Evolutionary conservation across 352 stramenopile species (phyloP), one percentile per base, ranked within the genome.

Genomic region (Globisporangium spiculum): DNA sequence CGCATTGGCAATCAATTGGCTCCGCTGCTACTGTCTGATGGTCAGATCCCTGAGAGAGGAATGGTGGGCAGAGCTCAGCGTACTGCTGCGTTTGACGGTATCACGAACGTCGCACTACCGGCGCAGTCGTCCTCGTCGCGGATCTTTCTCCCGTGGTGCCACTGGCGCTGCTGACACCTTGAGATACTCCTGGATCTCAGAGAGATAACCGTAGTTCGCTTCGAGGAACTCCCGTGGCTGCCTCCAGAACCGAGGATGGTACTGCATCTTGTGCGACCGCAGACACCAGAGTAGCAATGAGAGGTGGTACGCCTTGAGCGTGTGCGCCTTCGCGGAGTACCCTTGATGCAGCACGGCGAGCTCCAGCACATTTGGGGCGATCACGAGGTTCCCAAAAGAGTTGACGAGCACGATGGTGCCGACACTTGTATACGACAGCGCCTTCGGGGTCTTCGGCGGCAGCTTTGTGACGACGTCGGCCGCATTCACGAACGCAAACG

Each of bases 401-500:
- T 84, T 81, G 61, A 81, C 54, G 22, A 86, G 60, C 27, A 83
- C 73, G 10, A 70, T 62, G 22, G 66, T 78, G 24, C 75, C 78
- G n/a, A 86, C 75, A 8, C 60, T 68, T 7, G 71, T 67, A 48
- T 81, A 84, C 60, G 76, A 81, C 44, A 75, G 66, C 27, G 76
- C 74, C 22, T 79, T 79, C 4, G 74, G 69, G 4, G 74, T 79
- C 62, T 79, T 74, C n/a, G 74, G 76, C 0, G 74, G 74, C 36
- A 83, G 65, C 63, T 83, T 83, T 36, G 76, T 81, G 34, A 81
- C 69, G 30, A 81, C 55, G 27, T 86, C 75, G 0, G 70, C 68
- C 16, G 75, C 70, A 34, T 86, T 83, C 36, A 84, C 69, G 46
- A 86, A 77, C 22, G 72, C 72, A 66, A 79, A 84, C 22, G 75